Percentiles rank a stretch among this genome's conserved stretches.
These are phyloP conservation scores for Gossypium gossypioides DNA, from an alignment of 441 rosid species.

Conservation along the genomic window DNA sequence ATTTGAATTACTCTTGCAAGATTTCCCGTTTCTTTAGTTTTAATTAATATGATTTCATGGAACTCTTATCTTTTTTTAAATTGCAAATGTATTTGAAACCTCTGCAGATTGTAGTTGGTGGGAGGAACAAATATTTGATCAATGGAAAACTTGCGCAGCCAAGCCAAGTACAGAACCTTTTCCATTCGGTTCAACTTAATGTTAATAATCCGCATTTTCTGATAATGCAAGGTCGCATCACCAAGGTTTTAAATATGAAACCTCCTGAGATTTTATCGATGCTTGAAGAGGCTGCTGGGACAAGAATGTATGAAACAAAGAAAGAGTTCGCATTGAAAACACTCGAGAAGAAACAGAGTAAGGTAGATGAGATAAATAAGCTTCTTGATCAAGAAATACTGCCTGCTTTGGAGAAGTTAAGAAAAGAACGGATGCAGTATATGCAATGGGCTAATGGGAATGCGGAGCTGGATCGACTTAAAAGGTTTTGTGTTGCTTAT, in stretches of 20 bases:
- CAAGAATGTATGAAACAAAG: constrained; percentile 99
- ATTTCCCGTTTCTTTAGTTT: not conserved
- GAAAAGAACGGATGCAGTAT: constrained; percentile 79
- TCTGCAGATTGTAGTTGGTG: constrained; percentile 90
- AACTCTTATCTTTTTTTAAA: not conserved
- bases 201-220: constrained; percentile 98
- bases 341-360: constrained; percentile 87
- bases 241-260: constrained; percentile 93
- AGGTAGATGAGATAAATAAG: constrained; percentile 90
- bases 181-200: constrained; percentile 94
- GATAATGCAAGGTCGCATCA: constrained; percentile 98
- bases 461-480: constrained; percentile 76
- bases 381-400: constrained; percentile 86
- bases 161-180: constrained; percentile 91
- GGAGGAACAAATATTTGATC: constrained; percentile 88
- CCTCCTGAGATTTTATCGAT: constrained; percentile 94
- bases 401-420: constrained; percentile 87
- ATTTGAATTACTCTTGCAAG: not conserved
- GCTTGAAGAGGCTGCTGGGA: constrained; percentile 99
- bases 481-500: constrained; percentile 80
- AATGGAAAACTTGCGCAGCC: constrained; percentile 97
- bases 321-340: constrained; percentile 85
- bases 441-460: constrained; percentile 97
- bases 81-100: constrained; percentile 11
- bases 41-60: not conserved